A percentile compares a stretch with the other conserved stretches of the same genome.
Conservation (phyloP, 208 protist species). For the Entamoeba dispar region DNA sequence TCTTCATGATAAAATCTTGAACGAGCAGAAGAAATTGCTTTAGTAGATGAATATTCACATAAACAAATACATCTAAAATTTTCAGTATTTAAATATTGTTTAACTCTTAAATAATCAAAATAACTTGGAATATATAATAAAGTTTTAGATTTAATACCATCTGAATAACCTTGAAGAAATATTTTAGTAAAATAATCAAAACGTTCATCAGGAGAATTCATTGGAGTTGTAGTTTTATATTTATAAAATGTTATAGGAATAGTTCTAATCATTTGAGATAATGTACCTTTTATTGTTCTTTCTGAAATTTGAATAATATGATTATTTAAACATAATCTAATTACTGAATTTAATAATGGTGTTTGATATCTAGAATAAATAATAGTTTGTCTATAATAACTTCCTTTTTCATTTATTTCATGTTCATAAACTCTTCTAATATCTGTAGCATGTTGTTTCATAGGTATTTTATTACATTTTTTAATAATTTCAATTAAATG, state of each 20-base stretch:
- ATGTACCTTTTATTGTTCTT: not conserved
- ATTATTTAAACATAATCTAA: not conserved
- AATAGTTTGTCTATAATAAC: not conserved
- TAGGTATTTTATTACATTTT: not conserved
- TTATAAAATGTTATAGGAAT: not conserved
- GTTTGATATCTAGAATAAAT: not conserved
- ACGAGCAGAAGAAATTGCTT: not conserved
- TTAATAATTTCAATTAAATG: not conserved
- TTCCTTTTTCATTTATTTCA: not conserved
- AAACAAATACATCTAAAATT: not conserved
- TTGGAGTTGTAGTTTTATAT: not conserved
- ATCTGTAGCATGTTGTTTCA: not conserved
- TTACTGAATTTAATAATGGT: not conserved
- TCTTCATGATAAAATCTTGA: not conserved
- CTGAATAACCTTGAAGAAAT: not conserved
- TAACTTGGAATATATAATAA: not conserved
- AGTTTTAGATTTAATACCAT: not conserved
- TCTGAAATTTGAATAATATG: not conserved
- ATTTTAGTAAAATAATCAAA: not conserved
- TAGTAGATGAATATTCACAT: not conserved
- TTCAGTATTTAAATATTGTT: not conserved
- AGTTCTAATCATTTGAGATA: not conserved
- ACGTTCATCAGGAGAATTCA: not conserved
- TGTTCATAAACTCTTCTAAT: not conserved
- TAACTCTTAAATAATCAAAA: not conserved